Conservation (phyloP, 352 stramenopile genomes). For the Pythium rishiriense region DNA sequence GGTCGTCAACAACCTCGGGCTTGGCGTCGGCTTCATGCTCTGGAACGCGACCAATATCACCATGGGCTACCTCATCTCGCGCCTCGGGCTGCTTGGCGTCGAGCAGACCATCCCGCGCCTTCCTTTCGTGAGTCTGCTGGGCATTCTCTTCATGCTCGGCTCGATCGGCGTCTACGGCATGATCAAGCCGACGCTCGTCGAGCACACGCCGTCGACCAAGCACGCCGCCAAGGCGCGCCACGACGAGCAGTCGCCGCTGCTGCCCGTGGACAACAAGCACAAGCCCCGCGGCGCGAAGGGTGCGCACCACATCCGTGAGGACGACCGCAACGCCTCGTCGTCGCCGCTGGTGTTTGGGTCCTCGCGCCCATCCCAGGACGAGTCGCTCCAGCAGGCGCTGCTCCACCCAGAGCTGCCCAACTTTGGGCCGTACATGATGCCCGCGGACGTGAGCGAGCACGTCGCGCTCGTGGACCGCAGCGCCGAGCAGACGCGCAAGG, state of each 20-base stretch:
- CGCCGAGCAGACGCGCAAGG: slow-evolving; percentile 58
- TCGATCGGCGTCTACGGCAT: slow-evolving; percentile 80
- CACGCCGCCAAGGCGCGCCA: not conserved
- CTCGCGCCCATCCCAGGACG: slow-evolving; percentile 20
- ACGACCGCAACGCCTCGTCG: not conserved
- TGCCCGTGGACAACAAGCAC: slow-evolving; percentile 14
- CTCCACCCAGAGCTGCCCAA: slow-evolving; percentile 79
- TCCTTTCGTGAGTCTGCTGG: slow-evolving; percentile 54
- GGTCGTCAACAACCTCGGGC: slow-evolving; percentile 79
- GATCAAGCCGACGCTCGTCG: slow-evolving; percentile 65
- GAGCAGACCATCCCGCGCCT: slow-evolving; percentile 57
- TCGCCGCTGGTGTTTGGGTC: not conserved
- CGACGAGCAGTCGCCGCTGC: slow-evolving; percentile 41
- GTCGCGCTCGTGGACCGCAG: slow-evolving; percentile 46
- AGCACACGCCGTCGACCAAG: slow-evolving; percentile 12
- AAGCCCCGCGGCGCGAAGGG: too few relatives aligned
- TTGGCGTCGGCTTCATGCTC: slow-evolving; percentile 84
- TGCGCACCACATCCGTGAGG: not conserved
- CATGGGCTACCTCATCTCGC: slow-evolving; percentile 77
- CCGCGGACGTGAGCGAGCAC: slow-evolving; percentile 60
- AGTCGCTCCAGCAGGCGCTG: slow-evolving; percentile 57
- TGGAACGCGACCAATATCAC: slow-evolving; percentile 88
- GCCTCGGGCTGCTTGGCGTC: slow-evolving; percentile 72
- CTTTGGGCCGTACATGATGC: slow-evolving; percentile 80
- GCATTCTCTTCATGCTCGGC: slow-evolving; percentile 77